phyloP scores from a whole-genome alignment of 495 filamentous ascomycete genomes.

The Rostrohypoxylon terebratum region DNA sequence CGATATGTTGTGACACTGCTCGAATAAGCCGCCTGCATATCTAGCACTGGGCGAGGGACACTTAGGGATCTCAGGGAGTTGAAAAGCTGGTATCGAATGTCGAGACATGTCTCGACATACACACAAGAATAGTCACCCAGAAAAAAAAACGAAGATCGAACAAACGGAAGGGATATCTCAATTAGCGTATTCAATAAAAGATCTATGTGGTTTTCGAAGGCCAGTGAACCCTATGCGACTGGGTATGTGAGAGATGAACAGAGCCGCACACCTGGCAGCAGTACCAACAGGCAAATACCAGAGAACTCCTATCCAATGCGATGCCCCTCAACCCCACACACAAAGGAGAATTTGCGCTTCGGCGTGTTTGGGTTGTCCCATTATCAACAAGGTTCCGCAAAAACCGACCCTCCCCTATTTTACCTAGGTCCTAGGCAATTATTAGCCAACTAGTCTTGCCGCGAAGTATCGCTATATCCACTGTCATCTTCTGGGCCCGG shows the following conservation, averaged over 20 bases:
- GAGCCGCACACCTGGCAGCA: slow-evolving; percentile 29
- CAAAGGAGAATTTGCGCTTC: slow-evolving; percentile 16
- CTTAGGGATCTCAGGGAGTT: neutral
- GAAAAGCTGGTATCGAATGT: neutral
- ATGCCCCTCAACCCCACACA: slow-evolving; percentile 17
- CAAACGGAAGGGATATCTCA: slow-evolving; percentile 38
- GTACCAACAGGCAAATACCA: slow-evolving; percentile 26
- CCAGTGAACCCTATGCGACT: slow-evolving; percentile 20
- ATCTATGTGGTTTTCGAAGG: slow-evolving; percentile 30
- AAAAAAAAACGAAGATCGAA: neutral
- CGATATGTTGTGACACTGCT: neutral
- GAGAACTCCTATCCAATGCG: slow-evolving; percentile 46
- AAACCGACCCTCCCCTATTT: neutral
- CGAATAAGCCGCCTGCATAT: neutral
- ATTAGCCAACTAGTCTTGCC: slow-evolving; percentile 10
- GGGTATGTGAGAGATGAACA: slow-evolving; percentile 31
- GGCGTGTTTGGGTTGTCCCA: slow-evolving; percentile 6
- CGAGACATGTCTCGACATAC: neutral
- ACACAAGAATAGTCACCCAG: neutral
- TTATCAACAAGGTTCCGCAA: slow-evolving; percentile 9
- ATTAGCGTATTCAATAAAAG: slow-evolving; percentile 39
- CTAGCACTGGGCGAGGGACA: neutral
- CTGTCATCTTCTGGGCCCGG: slow-evolving; percentile 24
- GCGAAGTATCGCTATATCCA: slow-evolving; percentile 15
- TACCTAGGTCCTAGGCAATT: too few species aligned